These are phyloP conservation scores for Fusarium virguliforme DNA, from an alignment of 2,329 filamentous ascomycete species.

Conservation along the genomic window DNA sequence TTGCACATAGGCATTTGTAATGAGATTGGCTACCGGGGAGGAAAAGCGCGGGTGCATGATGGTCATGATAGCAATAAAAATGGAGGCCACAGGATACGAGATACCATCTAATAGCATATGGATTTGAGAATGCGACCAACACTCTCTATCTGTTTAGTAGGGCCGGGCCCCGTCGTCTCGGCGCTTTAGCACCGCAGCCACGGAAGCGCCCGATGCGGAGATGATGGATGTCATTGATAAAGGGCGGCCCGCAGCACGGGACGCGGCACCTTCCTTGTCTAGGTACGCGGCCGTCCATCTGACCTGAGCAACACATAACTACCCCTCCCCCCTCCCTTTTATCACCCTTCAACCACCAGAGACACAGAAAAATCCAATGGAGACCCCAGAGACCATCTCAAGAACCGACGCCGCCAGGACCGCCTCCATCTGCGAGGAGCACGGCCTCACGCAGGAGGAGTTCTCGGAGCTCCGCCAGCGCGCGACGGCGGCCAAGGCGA, in stretches of 20 bases:
- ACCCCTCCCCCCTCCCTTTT: neutral
- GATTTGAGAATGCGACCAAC: neutral
- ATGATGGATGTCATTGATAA: slow-evolving; percentile 35
- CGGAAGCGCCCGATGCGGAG: slow-evolving; percentile 49
- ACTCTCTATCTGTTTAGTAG: no score
- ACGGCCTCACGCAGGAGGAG: slow-evolving; percentile 73
- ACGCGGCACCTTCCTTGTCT: slow-evolving; percentile 37
- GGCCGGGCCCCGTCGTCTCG: slow-evolving; percentile 29
- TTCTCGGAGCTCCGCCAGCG: slow-evolving; percentile 75
- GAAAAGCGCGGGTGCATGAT: slow-evolving; percentile 35
- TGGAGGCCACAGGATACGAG: slow-evolving; percentile 44
- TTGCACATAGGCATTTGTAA: slow-evolving; percentile 45
- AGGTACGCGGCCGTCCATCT: slow-evolving; percentile 6
- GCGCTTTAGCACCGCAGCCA: slow-evolving; percentile 46
- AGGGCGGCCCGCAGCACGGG: slow-evolving; percentile 35
- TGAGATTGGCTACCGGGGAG: slow-evolving; percentile 38
- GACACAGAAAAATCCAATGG: slow-evolving; percentile 30
- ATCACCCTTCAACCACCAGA: slow-evolving; percentile 1
- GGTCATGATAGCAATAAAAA: slow-evolving; percentile 47
- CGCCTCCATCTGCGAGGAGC: slow-evolving; percentile 48
- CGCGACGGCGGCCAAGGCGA: slow-evolving; percentile 80
- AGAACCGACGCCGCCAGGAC: slow-evolving; percentile 51
- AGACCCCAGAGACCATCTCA: slow-evolving; percentile 48
- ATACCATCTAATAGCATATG: slow-evolving; percentile 44
- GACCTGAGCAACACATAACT: slow-evolving; percentile 9